Base-by-base conservation (phyloP, 1,284 basidiomycete species). In the Pulchroboletus neoregius region DNA sequence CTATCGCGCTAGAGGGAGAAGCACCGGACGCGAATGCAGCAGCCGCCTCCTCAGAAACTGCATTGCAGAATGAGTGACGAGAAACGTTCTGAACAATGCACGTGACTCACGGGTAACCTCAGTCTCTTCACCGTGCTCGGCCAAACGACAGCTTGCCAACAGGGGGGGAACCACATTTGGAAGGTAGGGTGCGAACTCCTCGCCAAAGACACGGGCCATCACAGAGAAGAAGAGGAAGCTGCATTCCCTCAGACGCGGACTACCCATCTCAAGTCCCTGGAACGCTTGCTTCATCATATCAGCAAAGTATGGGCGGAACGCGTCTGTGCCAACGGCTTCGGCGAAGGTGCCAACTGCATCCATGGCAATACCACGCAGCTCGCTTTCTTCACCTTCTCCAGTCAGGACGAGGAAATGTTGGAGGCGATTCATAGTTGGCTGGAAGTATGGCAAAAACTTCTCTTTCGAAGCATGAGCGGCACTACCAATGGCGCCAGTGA, bases 191-290 rank as follows among this genome's bases (percentile, higher is more conserved):
- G 91, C 85, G 61, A 99, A 98, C 63, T 99, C 94, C 53, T 91
- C 91, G 52, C 84, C 91, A 62, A 97, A 99, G 23, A 99, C 94
- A 44, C 91, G 82, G 22, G 94, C 88, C 90, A 99, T 95, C 57
- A 96, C 93, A 52, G 94, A 91, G 60, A 99, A 99, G 82, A 98
- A 98, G 61, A 99, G 77, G 83, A 97, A 99, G 62, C 88, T 91
- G 70, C 94, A 97, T 70, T 99, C 96, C 57, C 93, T 81, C 51
- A 99, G 75, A 52, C 94, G 80, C 5, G 94, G 87, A 55, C 81
- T 88, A 57, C 91, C 89, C 69, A 95, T 81, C 53, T 89, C 84
- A 51, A 95, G 82, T 41, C 91, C 94, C 58, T 89, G 82, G 74
- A 98, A 94, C 4, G 94, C 91, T 58, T 93, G 85, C 66, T 87